These are phyloP conservation scores for Effrenium voratum DNA, from an alignment of 73 alveolate genomes.

Conservation along the genomic window DNA sequence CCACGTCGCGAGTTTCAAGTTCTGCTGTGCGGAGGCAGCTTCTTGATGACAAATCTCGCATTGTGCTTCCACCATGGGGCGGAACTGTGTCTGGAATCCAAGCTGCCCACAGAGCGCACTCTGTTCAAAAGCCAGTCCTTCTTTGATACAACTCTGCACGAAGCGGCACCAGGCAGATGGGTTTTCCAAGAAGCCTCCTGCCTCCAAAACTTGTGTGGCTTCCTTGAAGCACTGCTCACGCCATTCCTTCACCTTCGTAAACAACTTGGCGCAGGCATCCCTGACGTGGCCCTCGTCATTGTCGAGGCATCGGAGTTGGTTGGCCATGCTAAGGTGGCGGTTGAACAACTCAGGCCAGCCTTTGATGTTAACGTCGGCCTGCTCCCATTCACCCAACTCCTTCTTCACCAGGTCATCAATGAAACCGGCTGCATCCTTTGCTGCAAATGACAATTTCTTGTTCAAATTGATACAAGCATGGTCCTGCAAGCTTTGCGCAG, in stretches of 20 bases:
- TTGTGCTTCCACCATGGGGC: constrained; percentile 25
- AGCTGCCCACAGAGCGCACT: neutral
- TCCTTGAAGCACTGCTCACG: neutral
- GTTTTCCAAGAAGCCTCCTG: neutral
- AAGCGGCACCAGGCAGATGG: neutral
- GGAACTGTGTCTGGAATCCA: constrained; percentile 14
- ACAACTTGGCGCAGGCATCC: neutral
- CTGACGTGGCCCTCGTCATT: neutral
- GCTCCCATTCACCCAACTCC: constrained; percentile 32
- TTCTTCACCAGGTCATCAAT: constrained; percentile 20
- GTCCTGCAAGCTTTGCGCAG: neutral
- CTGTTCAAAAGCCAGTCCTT: constrained; percentile 41
- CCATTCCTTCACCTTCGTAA: neutral
- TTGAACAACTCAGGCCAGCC: constrained; percentile 12
- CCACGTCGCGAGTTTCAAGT: neutral
- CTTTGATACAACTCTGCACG: neutral
- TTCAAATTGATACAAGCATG: neutral
- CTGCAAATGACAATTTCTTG: neutral
- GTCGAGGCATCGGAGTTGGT: constrained; percentile 27
- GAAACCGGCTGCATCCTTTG: neutral
- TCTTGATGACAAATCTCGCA: constrained; percentile 35
- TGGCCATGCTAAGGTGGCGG: constrained; percentile 31
- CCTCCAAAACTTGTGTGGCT: neutral
- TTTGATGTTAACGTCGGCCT: neutral
- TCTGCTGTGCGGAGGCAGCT: constrained; percentile 17